A percentile compares a stretch with the other conserved stretches of the same genome.
Conservation (phyloP, 2,329 filamentous ascomycete genomes). For the Fusarium coffeatum region DNA sequence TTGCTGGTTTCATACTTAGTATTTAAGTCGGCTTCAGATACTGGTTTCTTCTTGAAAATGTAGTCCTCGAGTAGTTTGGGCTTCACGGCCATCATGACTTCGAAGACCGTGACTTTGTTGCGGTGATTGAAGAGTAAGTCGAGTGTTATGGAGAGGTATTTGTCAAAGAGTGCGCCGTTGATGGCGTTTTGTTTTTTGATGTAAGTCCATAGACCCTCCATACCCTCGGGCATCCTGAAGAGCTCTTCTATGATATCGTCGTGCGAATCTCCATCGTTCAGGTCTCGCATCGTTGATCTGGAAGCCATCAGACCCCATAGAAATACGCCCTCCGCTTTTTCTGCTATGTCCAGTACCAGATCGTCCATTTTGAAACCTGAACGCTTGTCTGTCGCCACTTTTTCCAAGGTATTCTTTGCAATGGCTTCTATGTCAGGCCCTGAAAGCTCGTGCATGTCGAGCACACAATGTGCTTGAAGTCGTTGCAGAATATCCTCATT, state of each 20-base stretch:
- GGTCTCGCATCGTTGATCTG: not conserved
- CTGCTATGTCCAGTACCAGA: not conserved
- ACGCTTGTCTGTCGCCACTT: not conserved
- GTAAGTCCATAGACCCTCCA: not conserved
- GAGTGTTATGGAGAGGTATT: not conserved
- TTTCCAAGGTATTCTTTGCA: not conserved
- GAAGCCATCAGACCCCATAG: constrained; percentile 9
- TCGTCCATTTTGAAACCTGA: fast-evolving
- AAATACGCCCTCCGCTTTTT: not conserved
- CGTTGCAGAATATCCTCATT: not conserved
- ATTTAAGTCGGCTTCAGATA: not conserved
- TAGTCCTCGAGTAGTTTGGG: not conserved
- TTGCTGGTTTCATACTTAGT: not conserved
- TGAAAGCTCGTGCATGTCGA: constrained; percentile 3
- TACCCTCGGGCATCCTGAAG: not conserved
- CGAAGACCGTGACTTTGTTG: not conserved
- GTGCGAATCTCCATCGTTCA: not conserved
- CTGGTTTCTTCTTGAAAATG: not conserved
- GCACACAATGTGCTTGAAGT: not conserved
- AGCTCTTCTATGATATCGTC: not conserved
- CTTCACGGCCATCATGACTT: not conserved
- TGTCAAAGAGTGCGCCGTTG: not conserved
- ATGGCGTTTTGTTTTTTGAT: not conserved
- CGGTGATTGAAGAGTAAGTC: not conserved
- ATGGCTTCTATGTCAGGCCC: not conserved